Base-by-base conservation (phyloP, 257 asterid genomes). In the Rehmannia glutinosa region DNA sequence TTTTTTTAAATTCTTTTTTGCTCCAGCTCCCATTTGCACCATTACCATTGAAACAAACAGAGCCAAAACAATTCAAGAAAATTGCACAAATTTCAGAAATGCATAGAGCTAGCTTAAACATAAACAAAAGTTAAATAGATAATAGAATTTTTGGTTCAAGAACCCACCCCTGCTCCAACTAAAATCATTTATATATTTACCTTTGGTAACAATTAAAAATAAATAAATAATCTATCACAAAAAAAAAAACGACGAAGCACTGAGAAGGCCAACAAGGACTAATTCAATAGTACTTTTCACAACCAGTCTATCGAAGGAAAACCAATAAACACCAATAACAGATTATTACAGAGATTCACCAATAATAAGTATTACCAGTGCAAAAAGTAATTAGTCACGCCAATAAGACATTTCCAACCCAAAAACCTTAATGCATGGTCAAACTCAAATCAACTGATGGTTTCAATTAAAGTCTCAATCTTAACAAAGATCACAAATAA, bases 381-480 rank as follows among this genome's bases (percentile, higher is more conserved):
- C 5, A 24, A 68, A 41, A 45, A 62, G 16, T 67, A 13, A 49
- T 21, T 36, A 35, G 45, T 43, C 8, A 56, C 38, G 23, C 52
- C 15, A 39, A 56, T 64, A 51, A 21, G 4, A 53, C 68, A 45
- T 42, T 60, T 46, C 63, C 36, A 30, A 53, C 45, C 67, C 45
- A 49, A 68, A 54, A 75, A 62, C 39, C 54, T 41, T 17, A 24
- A 51, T 73, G 68, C 75, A 78, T 62, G 73, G 19, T 49, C 20
- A 30, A 74, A 32, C 73, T 42, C 59, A 42, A 72, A n/a, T 56
- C 42, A 27, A 30, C 10, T 35, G 47, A 35, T 17, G 62, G 6
- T 35, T 38, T 11, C 71, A 43, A 45, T 62, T 32, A 60, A 81
- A 64, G 25, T 77, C 47, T 42, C 24, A 58, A 49, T 46, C 55